phyloP scores from a whole-genome alignment of 1,284 basidiomycete genomes.

The Boletellus deceptivus region DNA sequence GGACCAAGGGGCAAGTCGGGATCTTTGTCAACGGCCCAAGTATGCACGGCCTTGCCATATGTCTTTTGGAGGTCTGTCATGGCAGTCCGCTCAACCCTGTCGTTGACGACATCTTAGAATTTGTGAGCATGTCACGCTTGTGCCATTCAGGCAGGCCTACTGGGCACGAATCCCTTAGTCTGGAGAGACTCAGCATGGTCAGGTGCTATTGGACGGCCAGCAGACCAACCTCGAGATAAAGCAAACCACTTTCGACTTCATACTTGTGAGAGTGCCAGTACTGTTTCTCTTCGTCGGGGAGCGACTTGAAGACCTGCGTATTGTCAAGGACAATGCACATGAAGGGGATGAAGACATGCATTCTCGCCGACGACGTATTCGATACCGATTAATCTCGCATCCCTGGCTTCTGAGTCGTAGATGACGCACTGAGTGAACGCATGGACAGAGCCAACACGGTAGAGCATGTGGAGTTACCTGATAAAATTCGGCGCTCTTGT shows the following conservation, averaged over 20 bases:
- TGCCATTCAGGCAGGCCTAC: slow-evolving; percentile 22
- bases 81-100: slow-evolving; percentile 42
- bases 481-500: slow-evolving; percentile 20
- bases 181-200: slow-evolving; percentile 3
- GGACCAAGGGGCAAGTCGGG: slow-evolving; percentile 50
- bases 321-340: background rate
- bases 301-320: slow-evolving; percentile 37
- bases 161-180: slow-evolving; percentile 39
- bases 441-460: background rate
- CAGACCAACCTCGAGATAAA: slow-evolving; percentile 39
- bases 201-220: background rate
- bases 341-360: slow-evolving; percentile 12
- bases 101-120: slow-evolving; percentile 36
- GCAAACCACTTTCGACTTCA: slow-evolving; percentile 49
- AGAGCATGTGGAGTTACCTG: slow-evolving; percentile 10
- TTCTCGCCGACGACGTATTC: slow-evolving; percentile 51
- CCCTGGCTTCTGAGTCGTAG: slow-evolving; percentile 44
- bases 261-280: slow-evolving; percentile 53
- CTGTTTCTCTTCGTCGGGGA: slow-evolving; percentile 46
- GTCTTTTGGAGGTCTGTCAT: slow-evolving; percentile 50
- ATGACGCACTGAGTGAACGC: slow-evolving; percentile 36
- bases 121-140: background rate
- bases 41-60: slow-evolving; percentile 54
- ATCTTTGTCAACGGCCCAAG: slow-evolving; percentile 43
- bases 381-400: slow-evolving; percentile 50